phyloP scores from a whole-genome alignment of 2,329 filamentous ascomycete genomes.

The Sclerotinia spermophila region DNA sequence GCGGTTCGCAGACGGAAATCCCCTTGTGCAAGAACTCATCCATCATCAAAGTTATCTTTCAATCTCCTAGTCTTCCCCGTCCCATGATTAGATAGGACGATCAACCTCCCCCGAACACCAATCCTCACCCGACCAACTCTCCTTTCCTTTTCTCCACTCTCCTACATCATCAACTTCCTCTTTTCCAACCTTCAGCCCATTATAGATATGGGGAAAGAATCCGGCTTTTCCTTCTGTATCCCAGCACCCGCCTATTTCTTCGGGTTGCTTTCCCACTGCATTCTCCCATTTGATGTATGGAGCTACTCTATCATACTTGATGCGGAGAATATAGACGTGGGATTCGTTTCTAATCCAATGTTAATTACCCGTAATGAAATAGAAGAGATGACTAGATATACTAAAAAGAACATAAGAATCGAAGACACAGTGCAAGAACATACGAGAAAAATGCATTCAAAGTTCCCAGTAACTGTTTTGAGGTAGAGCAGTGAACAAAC shows the following conservation, averaged over 20 bases:
- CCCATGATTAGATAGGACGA: not conserved
- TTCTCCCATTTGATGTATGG: slow-evolving; percentile 31
- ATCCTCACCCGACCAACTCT: slow-evolving; percentile 23
- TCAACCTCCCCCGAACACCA: slow-evolving; percentile 28
- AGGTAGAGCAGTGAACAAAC: slow-evolving; percentile 34
- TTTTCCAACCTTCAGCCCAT: slow-evolving; percentile 30
- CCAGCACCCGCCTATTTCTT: slow-evolving; percentile 30
- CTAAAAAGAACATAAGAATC: not conserved
- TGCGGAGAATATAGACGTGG: slow-evolving; percentile 29
- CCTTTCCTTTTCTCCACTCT: slow-evolving; percentile 24
- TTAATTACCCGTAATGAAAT: slow-evolving; percentile 20
- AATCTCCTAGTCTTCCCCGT: not conserved
- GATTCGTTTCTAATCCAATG: not conserved
- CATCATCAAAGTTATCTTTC: not conserved
- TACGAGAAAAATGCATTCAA: slow-evolving; percentile 31
- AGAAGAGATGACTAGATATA: not conserved
- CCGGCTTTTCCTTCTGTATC: slow-evolving; percentile 28
- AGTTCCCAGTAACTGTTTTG: slow-evolving; percentile 30
- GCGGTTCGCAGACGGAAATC: not conserved
- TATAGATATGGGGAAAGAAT: slow-evolving; percentile 35
- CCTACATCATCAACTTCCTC: slow-evolving; percentile 30
- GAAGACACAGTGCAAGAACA: not conserved
- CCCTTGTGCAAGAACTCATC: not conserved
- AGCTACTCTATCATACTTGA: slow-evolving; percentile 29
- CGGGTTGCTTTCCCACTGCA: slow-evolving; percentile 25